Evolutionary conservation across 192 early-diverging fungal genomes (phyloP).

Genomic region (Gigaspora rosea): DNA sequence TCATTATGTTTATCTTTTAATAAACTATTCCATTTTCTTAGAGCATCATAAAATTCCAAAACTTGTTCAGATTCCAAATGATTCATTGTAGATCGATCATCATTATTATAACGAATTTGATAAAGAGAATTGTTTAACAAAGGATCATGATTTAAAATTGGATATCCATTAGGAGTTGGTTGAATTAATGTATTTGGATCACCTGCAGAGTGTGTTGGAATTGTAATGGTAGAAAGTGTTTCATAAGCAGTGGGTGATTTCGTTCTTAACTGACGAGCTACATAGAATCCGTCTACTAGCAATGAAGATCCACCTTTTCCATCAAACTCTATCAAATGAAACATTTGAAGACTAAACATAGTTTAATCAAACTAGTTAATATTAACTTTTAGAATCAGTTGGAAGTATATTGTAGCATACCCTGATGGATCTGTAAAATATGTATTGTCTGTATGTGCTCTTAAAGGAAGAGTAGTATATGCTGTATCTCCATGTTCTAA

Average conservation of each 20-base stretch:
- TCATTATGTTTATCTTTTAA: constrained; percentile 59
- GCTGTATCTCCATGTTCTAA: constrained; percentile 77
- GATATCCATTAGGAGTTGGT: constrained; percentile 56
- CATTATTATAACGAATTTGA: constrained; percentile 83
- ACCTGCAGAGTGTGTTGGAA: constrained; percentile 77
- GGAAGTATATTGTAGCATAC: constrained; percentile 37
- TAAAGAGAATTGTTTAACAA: constrained; percentile 47
- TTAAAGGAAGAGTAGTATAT: constrained; percentile 73
- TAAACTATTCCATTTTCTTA: constrained; percentile 67
- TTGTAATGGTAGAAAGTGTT: constrained; percentile 56
- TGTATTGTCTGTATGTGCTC: constrained; percentile 83
- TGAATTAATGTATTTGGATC: constrained; percentile 65
- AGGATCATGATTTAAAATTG: constrained; percentile 70
- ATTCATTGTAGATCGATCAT: constrained; percentile 81
- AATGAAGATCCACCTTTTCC: constrained; percentile 75
- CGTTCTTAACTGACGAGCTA: constrained; percentile 62
- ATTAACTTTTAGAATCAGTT: too few relatives aligned
- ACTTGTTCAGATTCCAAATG: too few relatives aligned
- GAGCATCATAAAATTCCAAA: constrained; percentile 67
- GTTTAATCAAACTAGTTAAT: too few relatives aligned
- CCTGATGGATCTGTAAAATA: constrained; percentile 87
- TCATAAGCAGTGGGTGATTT: constrained; percentile 60
- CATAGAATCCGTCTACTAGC: constrained; percentile 80
- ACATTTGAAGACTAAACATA: constrained; percentile 85
- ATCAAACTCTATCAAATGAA: constrained; percentile 70